A percentile compares a stretch with the other conserved stretches of the same genome.
Evolutionary conservation across 140 eudicot species (phyloP).

Genomic region (Stevia rebaudiana): DNA sequence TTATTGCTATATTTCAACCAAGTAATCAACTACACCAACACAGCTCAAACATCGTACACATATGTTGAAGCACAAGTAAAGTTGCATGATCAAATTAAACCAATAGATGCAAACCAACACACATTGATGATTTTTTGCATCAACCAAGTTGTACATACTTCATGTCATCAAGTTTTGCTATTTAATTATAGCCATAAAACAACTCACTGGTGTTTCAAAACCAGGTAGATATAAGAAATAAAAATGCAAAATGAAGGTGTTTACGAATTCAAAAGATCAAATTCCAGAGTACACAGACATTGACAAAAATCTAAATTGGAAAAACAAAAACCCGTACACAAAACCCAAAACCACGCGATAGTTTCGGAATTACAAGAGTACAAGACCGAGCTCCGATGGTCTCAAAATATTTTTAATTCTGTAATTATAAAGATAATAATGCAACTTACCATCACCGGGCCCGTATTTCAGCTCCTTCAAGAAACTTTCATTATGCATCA

Average conservation of each 20-base stretch:
- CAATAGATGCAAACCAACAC: too few species aligned
- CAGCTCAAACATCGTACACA: too few species aligned
- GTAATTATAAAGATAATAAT: conserved; percentile 54
- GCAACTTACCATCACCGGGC: conserved; percentile 62
- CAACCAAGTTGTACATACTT: too few species aligned
- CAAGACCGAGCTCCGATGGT: conserved; percentile 61
- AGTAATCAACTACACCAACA: too few species aligned
- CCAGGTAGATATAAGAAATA: background rate
- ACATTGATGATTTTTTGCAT: too few species aligned
- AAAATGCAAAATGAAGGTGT: background rate
- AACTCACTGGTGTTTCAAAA: too few species aligned
- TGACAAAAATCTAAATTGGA: conserved; percentile 12
- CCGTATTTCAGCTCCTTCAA: conserved; percentile 62
- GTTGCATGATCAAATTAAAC: too few species aligned
- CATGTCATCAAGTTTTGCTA: too few species aligned
- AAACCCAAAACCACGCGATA: too few species aligned
- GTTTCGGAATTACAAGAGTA: conserved; percentile 38
- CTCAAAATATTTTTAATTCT: conserved; percentile 41
- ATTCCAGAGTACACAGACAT: conserved; percentile 11
- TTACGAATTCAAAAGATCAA: conserved; percentile 22
- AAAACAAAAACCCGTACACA: background rate
- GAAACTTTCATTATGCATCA: conserved; percentile 49
- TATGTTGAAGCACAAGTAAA: too few species aligned
- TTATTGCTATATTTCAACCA: too few species aligned
- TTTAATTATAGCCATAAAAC: too few species aligned